Conservation (phyloP, 2,329 filamentous ascomycete species). For the Tolypocladium ovalisporum region DNA sequence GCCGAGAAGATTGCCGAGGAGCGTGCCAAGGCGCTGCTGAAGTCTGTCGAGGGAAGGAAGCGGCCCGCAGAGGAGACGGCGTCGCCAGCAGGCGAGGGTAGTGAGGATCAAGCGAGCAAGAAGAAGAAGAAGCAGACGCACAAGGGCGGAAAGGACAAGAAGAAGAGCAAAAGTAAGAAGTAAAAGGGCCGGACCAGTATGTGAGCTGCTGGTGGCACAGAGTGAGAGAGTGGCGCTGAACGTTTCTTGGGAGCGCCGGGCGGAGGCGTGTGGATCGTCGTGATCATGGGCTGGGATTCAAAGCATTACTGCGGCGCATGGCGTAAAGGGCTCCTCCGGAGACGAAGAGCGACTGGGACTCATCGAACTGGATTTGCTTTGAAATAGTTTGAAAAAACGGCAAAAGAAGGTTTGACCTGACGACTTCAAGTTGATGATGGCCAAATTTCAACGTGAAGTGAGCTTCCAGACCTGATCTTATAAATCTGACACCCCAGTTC, state of each 20-base stretch:
- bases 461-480: neutral
- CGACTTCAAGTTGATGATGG: neutral
- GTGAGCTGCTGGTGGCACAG: neutral
- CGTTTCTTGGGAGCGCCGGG: neutral
- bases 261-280: neutral
- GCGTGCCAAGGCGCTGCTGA: conserved; percentile 39
- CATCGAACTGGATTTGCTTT: neutral
- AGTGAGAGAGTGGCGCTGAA: neutral
- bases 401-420: neutral
- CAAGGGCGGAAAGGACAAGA: conserved; percentile 14
- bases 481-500: neutral
- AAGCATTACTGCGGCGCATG: neutral
- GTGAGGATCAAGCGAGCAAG: conserved; percentile 14
- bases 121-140: conserved; percentile 24
- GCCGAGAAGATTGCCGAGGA: conserved; percentile 47
- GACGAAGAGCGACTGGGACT: neutral
- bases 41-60: conserved; percentile 34
- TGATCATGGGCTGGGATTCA: neutral
- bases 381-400: neutral
- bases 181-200: neutral
- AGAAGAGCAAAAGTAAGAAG: neutral
- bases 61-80: conserved; percentile 23
- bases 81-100: conserved; percentile 10
- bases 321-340: neutral
- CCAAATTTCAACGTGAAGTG: neutral